These are phyloP conservation scores for Saccharomycopsis fibuligera DNA, from an alignment of 805 yeast genomes.

Conservation along the genomic window DNA sequence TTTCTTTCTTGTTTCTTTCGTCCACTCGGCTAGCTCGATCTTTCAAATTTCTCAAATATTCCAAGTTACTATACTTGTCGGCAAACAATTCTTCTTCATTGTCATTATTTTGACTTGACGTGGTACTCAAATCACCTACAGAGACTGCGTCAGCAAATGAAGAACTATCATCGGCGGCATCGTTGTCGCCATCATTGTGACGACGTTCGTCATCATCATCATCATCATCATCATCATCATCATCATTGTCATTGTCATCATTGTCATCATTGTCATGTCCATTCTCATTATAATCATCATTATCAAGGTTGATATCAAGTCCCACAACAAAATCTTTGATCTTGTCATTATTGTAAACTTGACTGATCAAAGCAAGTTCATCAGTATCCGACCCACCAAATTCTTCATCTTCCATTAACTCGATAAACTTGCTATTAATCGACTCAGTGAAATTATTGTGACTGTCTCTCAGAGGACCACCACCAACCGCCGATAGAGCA, in stretches of 20 bases:
- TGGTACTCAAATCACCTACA: not conserved
- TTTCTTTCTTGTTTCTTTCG: not conserved
- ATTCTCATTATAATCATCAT: not conserved
- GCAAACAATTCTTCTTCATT: slow-evolving; percentile 17
- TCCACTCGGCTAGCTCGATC: not conserved
- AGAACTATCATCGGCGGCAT: not conserved
- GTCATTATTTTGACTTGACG: not conserved
- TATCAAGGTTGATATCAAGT: not conserved
- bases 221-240: not conserved
- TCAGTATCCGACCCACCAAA: not conserved
- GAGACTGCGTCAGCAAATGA: not conserved
- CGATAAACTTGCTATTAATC: not conserved
- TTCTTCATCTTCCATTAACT: not conserved
- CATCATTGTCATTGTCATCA: not conserved
- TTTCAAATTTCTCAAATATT: slow-evolving; percentile 9
- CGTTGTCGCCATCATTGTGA: too few species aligned
- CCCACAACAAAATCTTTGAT: not conserved
- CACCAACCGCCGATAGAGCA: not conserved
- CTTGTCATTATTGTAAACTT: not conserved
- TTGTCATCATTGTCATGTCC: not conserved
- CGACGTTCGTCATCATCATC: not conserved
- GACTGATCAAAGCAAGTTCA: not conserved
- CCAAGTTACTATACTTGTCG: slow-evolving; percentile 14
- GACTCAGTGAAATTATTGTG: not conserved
- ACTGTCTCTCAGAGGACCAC: not conserved